phyloP scores from a whole-genome alignment of 169 alveolate species.

The Blepharisma undulans region DNA sequence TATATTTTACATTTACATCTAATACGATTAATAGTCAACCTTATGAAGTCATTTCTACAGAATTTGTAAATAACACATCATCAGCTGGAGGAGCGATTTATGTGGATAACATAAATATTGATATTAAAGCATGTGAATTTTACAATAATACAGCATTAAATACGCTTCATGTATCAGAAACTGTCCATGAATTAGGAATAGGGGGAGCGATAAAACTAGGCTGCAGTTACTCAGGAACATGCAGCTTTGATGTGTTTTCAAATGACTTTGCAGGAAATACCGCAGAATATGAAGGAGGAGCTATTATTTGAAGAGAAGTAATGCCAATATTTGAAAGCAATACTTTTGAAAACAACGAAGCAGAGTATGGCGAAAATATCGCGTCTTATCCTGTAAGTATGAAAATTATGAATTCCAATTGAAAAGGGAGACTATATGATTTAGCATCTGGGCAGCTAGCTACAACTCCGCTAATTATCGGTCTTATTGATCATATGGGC shows the following conservation, averaged over 20 bases:
- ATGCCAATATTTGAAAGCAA: neutral
- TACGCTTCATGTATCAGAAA: neutral
- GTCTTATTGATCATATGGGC: neutral
- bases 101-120: neutral
- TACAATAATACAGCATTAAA: neutral
- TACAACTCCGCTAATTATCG: neutral
- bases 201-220: neutral
- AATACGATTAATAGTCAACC: neutral
- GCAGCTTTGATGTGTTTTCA: neutral
- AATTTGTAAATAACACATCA: neutral
- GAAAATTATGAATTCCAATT: neutral
- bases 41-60: neutral
- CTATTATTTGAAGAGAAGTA: neutral
- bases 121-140: neutral
- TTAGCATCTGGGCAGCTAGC: slow-evolving; percentile 1
- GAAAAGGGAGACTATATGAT: neutral
- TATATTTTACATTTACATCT: neutral
- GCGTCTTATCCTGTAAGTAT: neutral
- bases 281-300: neutral
- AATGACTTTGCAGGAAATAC: neutral
- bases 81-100: neutral
- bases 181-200: neutral
- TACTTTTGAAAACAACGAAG: neutral
- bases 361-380: slow-evolving; percentile 12
- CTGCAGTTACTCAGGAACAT: neutral